Evolutionary conservation across 2,329 filamentous ascomycete genomes (phyloP), one percentile per base, ranked within the genome.

Genomic region (Apiospora kogelbergensis): DNA sequence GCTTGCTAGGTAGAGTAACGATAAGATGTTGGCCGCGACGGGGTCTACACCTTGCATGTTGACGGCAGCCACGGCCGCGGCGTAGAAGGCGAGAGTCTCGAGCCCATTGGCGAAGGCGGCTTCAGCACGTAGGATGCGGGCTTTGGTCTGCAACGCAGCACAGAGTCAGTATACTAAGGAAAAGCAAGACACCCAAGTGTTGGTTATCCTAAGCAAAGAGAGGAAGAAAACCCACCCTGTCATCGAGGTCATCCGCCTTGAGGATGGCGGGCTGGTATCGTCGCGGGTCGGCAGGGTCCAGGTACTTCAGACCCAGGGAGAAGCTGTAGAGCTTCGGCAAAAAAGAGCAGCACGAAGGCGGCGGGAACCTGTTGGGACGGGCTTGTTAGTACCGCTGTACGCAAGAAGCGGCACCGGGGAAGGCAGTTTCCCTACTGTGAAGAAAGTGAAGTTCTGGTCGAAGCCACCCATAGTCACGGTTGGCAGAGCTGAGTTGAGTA

Each of bases 261-360:
- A 65, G 65, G 9, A 72, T 65, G 20, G 71, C 66, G 9, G 71
- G 71, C 53, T 71, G 67, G 48, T 72, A 72, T 40, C 63, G 60
- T 64, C 46, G 46, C 17, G 71, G 71, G 45, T 66, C 66, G 15
- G 71, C 71, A 2, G 69, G 71, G 41, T 72, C 68, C 10, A 72
- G 60, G 46, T 71, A 70, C 20, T 65, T 64, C 30, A 70, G 64
- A 1, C 69, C 69, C 1, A 72, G 45, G 13, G 65, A 64, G 60
- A 71, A 69, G 67, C 71, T 72, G 60, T 71, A 71, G 26, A 71
- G 60, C 65, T 72, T 72, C 1, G 70, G 71, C 20, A 72, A 53
- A 65, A 65, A 71, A 72, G 1, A 72, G 65, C 3, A 72, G 66
- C 24, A 72, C 63, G 48, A 72, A 72, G 20, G 71, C 71, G 13